Conservation (phyloP, 179 eudicot species). For the Beta lomatogona region DNA sequence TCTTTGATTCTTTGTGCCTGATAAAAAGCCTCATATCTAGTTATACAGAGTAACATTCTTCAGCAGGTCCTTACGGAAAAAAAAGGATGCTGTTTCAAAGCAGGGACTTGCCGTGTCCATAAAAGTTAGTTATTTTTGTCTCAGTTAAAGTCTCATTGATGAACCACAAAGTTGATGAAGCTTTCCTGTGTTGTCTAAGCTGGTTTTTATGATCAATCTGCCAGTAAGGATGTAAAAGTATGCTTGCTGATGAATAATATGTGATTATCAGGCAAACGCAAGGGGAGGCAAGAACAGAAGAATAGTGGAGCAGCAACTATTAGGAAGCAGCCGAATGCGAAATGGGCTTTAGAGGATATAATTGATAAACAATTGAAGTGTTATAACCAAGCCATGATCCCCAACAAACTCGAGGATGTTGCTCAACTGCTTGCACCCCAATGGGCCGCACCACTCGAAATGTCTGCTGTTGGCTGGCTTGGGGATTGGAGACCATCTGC, state of each 20-base stretch:
- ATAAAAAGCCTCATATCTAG: neutral
- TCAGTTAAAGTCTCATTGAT: neutral
- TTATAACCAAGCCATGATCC: constrained; percentile 48
- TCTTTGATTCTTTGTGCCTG: neutral
- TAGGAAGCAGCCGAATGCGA: constrained; percentile 71
- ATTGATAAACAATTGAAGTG: constrained; percentile 69
- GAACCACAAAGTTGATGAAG: neutral
- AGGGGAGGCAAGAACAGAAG: constrained; percentile 72
- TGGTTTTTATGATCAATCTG: neutral
- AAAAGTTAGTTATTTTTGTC: neutral
- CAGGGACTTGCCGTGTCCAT: neutral
- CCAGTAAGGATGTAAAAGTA: neutral
- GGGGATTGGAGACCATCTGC: constrained; percentile 97
- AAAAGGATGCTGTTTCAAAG: neutral
- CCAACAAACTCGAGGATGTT: constrained; percentile 59
- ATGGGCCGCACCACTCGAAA: constrained; percentile 63
- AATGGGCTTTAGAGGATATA: constrained; percentile 63
- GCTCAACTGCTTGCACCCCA: constrained; percentile 71
- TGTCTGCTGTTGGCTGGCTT: constrained; percentile 68
- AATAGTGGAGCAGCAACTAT: constrained; percentile 55
- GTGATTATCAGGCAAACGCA: constrained; percentile 45
- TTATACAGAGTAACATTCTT: too few relatives aligned
- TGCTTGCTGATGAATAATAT: neutral
- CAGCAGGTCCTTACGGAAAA: neutral
- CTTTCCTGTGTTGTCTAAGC: neutral